phyloP scores from a whole-genome alignment of 345 rosid species.

The Chamaenerion angustifolium region DNA sequence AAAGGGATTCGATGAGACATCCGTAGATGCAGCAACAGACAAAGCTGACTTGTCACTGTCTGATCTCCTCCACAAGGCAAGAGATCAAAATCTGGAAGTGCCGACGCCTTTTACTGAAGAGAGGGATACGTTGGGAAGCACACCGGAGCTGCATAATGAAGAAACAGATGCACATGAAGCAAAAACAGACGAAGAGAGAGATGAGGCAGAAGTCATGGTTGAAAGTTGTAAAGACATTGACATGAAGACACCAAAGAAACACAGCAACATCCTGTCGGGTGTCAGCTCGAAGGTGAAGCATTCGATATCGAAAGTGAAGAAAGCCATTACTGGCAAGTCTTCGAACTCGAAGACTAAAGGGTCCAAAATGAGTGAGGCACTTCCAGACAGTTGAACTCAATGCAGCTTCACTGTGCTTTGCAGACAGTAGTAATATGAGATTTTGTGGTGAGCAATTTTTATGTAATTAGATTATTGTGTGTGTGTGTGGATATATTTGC shows the following conservation, averaged over 20 bases:
- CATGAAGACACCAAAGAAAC: conserved; percentile 50
- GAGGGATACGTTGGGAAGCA: conserved; percentile 11
- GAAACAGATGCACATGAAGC: conserved; percentile 22
- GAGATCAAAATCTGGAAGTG: conserved; percentile 12
- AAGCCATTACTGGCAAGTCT: conserved; percentile 74
- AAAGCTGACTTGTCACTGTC: conserved; percentile 25
- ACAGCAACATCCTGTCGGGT: conserved; percentile 61
- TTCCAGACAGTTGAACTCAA: background rate
- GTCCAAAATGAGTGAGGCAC: conserved; percentile 21
- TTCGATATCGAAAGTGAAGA: conserved; percentile 83
- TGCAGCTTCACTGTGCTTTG: background rate
- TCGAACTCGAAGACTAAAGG: conserved; percentile 42
- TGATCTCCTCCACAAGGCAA: conserved; percentile 29
- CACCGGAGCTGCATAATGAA: conserved; percentile 11
- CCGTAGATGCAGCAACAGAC: conserved; percentile 8
- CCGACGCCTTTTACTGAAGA: conserved; percentile 12
- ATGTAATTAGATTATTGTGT: conserved; percentile 1
- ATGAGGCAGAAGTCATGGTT: conserved; percentile 30
- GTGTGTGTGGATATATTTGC: background rate
- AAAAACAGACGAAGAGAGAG: conserved; percentile 29
- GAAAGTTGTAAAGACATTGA: conserved; percentile 45
- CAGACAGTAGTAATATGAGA: too few relatives aligned
- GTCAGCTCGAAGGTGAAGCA: conserved; percentile 84
- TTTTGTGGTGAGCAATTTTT: background rate
- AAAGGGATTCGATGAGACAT: conserved; percentile 13